Conservation (phyloP, 2,329 filamentous ascomycete genomes). For the Graphilbum fragrans region DNA sequence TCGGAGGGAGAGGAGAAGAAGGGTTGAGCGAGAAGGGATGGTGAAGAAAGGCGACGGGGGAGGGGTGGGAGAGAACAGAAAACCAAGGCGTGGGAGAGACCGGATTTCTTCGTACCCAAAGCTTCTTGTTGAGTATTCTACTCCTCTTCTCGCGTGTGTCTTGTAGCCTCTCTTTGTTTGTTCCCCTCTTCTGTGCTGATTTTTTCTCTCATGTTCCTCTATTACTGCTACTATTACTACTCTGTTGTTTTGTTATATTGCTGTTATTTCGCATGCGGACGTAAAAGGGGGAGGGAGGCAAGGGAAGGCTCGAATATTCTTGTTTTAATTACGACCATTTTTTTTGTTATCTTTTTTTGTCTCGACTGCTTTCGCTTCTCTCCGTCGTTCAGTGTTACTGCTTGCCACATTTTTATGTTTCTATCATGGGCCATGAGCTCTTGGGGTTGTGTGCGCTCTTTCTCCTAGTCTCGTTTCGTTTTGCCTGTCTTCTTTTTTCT, state of each 20-base stretch:
- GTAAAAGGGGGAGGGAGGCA: conserved; percentile 5
- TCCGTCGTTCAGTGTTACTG: neutral
- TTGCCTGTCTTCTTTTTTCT: neutral
- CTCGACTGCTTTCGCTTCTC: neutral
- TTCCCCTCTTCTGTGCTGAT: neutral
- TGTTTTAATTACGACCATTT: conserved; percentile 6
- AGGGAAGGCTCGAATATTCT: conserved; percentile 6
- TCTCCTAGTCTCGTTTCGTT: neutral
- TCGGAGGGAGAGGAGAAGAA: neutral
- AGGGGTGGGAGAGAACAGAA: neutral
- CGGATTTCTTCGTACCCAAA: neutral
- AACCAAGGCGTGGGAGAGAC: conserved; percentile 1
- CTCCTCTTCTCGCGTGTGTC: neutral
- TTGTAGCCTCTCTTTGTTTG: neutral
- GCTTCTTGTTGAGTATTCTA: neutral
- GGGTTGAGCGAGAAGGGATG: neutral
- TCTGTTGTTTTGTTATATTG: conserved; percentile 6
- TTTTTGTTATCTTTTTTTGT: neutral
- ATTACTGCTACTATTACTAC: neutral
- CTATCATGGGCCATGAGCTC: too few relatives aligned
- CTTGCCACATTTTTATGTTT: neutral
- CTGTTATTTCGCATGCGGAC: conserved; percentile 12
- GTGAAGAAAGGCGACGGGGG: neutral
- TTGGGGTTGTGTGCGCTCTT: neutral
- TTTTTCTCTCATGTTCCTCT: conserved; percentile 3